Percentiles rank a stretch among this genome's conserved stretches.
phyloP scores from a whole-genome alignment of 805 yeast species.

The Candida yuanshanica region DNA sequence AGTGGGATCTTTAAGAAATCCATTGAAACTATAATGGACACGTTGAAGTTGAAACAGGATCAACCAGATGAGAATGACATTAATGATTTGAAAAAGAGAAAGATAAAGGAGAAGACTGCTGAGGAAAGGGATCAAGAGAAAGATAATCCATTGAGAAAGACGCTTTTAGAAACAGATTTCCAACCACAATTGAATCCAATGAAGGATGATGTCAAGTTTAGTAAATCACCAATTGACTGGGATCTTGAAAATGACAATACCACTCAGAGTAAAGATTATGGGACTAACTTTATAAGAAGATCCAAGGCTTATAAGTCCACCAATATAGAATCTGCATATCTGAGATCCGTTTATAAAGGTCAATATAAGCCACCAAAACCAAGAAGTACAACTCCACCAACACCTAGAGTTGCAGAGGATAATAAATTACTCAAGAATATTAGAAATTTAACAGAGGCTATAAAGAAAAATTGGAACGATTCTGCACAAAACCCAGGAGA shows the following conservation, averaged over 20 bases:
- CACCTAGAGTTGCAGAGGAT: conserved; percentile 10
- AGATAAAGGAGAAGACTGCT: neutral
- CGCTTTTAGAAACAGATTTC: conserved; percentile 7
- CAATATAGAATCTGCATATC: conserved; percentile 22
- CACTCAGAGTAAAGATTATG: conserved; percentile 25
- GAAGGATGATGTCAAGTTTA: conserved; percentile 14
- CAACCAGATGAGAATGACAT: neutral
- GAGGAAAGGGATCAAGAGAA: neutral
- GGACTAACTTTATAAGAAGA: conserved; percentile 29
- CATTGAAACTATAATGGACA: neutral
- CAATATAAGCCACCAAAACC: conserved; percentile 30
- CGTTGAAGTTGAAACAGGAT: conserved; percentile 1
- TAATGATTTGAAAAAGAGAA: conserved; percentile 9
- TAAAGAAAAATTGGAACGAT: conserved; percentile 3
- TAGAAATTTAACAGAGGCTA: conserved; percentile 2
- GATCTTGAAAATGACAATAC: conserved; percentile 5
- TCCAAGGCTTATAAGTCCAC: conserved; percentile 12
- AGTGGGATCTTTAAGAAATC: conserved; percentile 1
- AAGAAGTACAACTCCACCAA: conserved; percentile 10
- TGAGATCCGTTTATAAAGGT: conserved; percentile 30
- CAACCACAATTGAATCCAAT: conserved; percentile 11
- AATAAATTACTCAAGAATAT: conserved; percentile 2
- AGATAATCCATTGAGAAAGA: conserved; percentile 8
- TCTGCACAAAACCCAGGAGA: neutral
- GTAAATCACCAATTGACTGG: conserved; percentile 20